Evolutionary conservation across 345 rosid genomes (phyloP).

Genomic region (Toxicodendron radicans): DNA sequence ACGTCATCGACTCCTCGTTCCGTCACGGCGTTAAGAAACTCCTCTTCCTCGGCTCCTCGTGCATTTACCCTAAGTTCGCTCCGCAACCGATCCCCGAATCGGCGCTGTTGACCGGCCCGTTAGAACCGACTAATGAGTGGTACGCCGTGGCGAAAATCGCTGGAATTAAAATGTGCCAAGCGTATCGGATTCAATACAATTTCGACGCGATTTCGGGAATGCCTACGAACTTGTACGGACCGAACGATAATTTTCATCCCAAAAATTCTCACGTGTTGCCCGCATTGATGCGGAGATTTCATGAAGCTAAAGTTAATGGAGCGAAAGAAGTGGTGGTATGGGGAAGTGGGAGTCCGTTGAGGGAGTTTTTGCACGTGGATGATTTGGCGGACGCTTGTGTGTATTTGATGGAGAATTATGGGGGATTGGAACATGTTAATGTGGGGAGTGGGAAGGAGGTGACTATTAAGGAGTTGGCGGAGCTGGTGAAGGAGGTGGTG

Average conservation of each 20-base stretch:
- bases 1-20: conserved; percentile 78
- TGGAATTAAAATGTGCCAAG: conserved; percentile 96
- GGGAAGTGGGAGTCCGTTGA: conserved; percentile 91
- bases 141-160: conserved; percentile 89
- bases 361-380: conserved; percentile 96
- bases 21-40: conserved; percentile 67
- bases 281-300: conserved; percentile 87
- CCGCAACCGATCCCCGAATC: conserved; percentile 89
- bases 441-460: conserved; percentile 95
- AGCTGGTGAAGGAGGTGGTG: conserved; percentile 86
- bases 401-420: conserved; percentile 74
- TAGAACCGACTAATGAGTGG: conserved; percentile 98
- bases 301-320: conserved; percentile 68
- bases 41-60: conserved; percentile 88
- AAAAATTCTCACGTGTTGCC: conserved; percentile 95
- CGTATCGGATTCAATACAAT: conserved; percentile 68
- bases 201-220: conserved; percentile 89
- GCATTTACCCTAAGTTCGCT: conserved; percentile 91
- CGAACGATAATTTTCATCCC: conserved; percentile 81
- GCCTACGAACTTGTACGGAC: conserved; percentile 98
- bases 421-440: conserved; percentile 80
- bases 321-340: conserved; percentile 91
- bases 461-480: conserved; percentile 86
- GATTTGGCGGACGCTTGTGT: conserved; percentile 91
- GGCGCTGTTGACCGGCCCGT: conserved; percentile 74